Evolutionary conservation across 2,329 filamentous ascomycete species (phyloP), one percentile per base, ranked within the genome.

Genomic region (Penicillium freii): DNA sequence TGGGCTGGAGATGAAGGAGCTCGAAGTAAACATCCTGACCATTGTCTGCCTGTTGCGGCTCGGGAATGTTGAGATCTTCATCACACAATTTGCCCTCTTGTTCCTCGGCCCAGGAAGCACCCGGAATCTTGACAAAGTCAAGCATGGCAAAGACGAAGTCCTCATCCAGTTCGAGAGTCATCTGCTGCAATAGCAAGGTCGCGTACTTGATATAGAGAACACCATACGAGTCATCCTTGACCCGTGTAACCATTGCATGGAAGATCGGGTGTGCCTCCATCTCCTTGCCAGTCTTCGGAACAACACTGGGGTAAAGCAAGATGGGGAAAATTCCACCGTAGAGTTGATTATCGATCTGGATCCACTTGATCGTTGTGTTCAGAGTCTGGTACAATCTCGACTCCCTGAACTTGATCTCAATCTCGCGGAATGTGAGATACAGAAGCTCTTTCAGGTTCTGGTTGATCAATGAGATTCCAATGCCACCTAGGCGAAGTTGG

Each of bases 191-290:
- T 33, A 99, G 80, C 45, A 99, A 76, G 0, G 93, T 96, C 23
- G 94, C 93, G 74, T 99, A 99, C 75, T 99, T 99, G 82, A 99
- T 92, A 76, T 99, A 99, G 10, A 97, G 80, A 23, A 99, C 94
- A 68, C 94, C 94, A 70, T 97, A 99, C 0, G 92, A 96, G 70
- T 99, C 93, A 69, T 99, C 94, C 78, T 99, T 99, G 73, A 99
- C 93, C 31, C 92, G 85, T 11, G 93, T 97, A 54, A 97, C 82
- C 82, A 92, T 93, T 15, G 88, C 87, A 68, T 97, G 92, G 71
- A 99, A 85, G 53, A 95, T 97, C 0, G 94, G 94, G 75, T 97
- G 94, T 0, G 92, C 89, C 63, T 97, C 94, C 71, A 96, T 94
- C 74, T 99, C 94, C 70, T 94, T 92, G 36, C 91, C 92, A 63